A percentile compares a stretch with the other conserved stretches of the same genome.
Evolutionary conservation across 768 basidiomycete genomes (phyloP).

Genomic region (Punctularia strigosozonata): DNA sequence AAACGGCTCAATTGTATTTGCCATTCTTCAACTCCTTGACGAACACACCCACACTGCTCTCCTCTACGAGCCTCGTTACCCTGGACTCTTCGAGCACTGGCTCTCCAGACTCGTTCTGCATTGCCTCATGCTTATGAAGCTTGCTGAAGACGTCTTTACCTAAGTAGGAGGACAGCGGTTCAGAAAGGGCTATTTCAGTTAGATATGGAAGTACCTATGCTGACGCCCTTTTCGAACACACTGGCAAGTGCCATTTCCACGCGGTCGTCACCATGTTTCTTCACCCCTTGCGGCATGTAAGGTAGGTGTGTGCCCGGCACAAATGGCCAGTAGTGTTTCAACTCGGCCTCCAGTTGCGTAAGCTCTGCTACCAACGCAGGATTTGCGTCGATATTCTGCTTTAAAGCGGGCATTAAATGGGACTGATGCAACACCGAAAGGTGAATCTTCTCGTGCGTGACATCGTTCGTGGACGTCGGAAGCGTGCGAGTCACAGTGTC

Average conservation of each 20-base stretch:
- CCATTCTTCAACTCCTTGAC: constrained; percentile 8
- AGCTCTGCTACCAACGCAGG: constrained; percentile 33
- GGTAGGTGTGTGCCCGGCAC: constrained; percentile 16
- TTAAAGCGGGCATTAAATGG: constrained; percentile 21
- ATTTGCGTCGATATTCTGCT: constrained; percentile 23
- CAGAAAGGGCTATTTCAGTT: no score
- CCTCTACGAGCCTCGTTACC: constrained; percentile 1
- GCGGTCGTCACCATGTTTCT: no score
- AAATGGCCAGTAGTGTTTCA: constrained; percentile 37
- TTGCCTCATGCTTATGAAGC: constrained; percentile 8
- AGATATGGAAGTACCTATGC: no score
- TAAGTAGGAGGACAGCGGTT: no score
- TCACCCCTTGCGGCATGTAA: no score
- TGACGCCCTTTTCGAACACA: no score
- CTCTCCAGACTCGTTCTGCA: constrained; percentile 1
- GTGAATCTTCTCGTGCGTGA: constrained; percentile 52
- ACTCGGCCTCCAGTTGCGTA: constrained; percentile 38
- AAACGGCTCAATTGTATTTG: background rate
- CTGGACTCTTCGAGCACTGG: constrained; percentile 1
- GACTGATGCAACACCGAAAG: constrained; percentile 42
- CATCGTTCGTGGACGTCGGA: constrained; percentile 29
- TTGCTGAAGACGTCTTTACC: constrained; percentile 13
- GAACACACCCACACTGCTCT: constrained; percentile 10
- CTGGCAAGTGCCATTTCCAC: no score
- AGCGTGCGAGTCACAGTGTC: constrained; percentile 32